Evolutionary conservation across 352 stramenopile species (phyloP).

Genomic region (Phytophthora ramorum): DNA sequence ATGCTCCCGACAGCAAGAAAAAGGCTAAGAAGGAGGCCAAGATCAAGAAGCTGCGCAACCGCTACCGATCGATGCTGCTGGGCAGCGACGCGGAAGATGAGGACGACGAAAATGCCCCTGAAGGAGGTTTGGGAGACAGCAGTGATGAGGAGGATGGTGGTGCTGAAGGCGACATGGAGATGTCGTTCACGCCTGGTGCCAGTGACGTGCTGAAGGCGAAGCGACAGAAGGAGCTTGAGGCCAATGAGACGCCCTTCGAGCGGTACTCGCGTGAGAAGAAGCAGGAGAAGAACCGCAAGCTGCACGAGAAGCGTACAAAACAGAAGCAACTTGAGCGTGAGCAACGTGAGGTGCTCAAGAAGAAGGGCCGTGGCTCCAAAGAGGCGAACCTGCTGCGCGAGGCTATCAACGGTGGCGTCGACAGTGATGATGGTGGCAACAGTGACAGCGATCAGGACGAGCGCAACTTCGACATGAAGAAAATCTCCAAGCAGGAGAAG

Average conservation of each 20-base stretch:
- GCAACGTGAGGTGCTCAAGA: constrained; percentile 74
- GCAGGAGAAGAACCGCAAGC: constrained; percentile 84
- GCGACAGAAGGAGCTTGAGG: constrained; percentile 77
- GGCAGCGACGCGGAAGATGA: constrained; percentile 78
- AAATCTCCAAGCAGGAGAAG: constrained; percentile 78
- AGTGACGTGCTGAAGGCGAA: constrained; percentile 78
- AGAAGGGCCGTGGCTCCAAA: constrained; percentile 52
- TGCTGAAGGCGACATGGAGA: constrained; percentile 76
- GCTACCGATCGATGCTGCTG: constrained; percentile 82
- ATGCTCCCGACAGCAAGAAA: constrained; percentile 42
- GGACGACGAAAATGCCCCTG: constrained; percentile 42
- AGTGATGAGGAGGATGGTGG: constrained; percentile 42
- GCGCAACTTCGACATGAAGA: constrained; percentile 90
- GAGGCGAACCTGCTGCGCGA: constrained; percentile 66
- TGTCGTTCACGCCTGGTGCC: constrained; percentile 81
- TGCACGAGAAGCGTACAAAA: constrained; percentile 73
- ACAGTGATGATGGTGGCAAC: constrained; percentile 31
- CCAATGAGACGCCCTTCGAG: constrained; percentile 86
- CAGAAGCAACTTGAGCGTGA: constrained; percentile 73
- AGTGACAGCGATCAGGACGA: constrained; percentile 50
- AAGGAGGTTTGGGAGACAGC: constrained; percentile 31
- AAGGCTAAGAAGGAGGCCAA: constrained; percentile 68
- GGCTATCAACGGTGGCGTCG: constrained; percentile 52
- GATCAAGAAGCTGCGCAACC: constrained; percentile 83
- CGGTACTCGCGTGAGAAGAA: constrained; percentile 88